Evolutionary conservation across 495 filamentous ascomycete species (phyloP).

Genomic region (Xanthoparmelia taractica): DNA sequence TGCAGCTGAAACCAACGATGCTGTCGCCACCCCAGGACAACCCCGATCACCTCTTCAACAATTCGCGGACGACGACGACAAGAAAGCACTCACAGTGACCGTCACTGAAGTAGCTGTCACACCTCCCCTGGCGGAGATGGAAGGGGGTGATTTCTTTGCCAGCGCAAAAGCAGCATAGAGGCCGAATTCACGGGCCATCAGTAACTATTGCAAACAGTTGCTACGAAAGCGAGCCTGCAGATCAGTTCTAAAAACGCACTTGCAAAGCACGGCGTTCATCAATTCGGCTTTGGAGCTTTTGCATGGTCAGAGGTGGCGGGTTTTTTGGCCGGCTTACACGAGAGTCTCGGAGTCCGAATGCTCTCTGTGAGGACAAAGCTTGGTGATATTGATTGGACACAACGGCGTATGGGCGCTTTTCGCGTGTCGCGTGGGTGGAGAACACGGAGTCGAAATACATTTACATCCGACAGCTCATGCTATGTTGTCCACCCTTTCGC

Average conservation of each 20-base stretch:
- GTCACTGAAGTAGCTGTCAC: not conserved
- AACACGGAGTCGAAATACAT: not conserved
- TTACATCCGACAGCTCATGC: not conserved
- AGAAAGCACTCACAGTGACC: not conserved
- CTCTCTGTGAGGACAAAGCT: not conserved
- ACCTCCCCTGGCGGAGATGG: not conserved
- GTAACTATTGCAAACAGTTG: not conserved
- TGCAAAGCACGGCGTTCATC: not conserved
- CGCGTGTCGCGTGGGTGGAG: not conserved
- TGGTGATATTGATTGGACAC: not conserved
- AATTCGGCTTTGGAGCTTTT: not conserved
- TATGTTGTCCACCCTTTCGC: not conserved
- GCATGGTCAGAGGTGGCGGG: not conserved
- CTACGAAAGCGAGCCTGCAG: not conserved
- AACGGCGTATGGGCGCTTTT: not conserved
- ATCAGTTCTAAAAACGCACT: too few relatives aligned
- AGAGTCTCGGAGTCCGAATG: not conserved
- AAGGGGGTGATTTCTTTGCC: not conserved
- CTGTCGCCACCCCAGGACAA: not conserved
- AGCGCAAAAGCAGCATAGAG: not conserved
- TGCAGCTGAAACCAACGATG: not conserved
- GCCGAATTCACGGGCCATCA: not conserved
- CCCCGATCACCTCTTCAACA: not conserved
- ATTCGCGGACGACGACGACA: not conserved
- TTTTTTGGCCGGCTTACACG: not conserved